Evolutionary conservation across 2,329 filamentous ascomycete species (phyloP), one percentile per base, ranked within the genome.

Genomic region (Trichoderma harzianum): DNA sequence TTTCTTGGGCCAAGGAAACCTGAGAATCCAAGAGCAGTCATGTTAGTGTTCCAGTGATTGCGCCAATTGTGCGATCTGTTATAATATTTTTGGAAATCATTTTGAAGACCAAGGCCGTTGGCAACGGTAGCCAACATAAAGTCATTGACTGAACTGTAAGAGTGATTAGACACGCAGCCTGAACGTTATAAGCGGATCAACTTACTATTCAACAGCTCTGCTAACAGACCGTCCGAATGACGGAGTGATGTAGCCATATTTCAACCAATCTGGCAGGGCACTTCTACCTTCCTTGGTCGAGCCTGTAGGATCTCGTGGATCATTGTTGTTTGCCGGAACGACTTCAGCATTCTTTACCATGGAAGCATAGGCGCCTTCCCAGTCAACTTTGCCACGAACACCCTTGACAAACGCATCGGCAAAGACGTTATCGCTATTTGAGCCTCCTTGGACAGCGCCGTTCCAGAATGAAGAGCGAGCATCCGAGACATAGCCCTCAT

Each of bases 351-450:
- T 87, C 60, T 88, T 91, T 10, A 88, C 81, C 89, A 92, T 91
- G 61, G 90, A 89, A 6, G 83, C 80, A 75, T 88, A 91, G 5
- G 85, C 90, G 69, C 88, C 86, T 3, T 83, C 80, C 91, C 91
- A 93, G 79, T 93, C 83, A 57, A 93, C 82, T 5, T 82, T 82
- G 5, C 89, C 90, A 14, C 86, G 83, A 3, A 93, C 86, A 0
- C 90, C 90, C 78, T 93, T 93, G 34, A 92, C 85, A 73, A 88
- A 93, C 0, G 91, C 91, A 76, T 93, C 91, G 2, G 91, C 91
- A 18, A 93, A 86, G 5, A 93, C 86, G 71, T 91, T 93, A 78
- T 93, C 91, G 5, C 88, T 87, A 76, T 93, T 93, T 14, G 87
- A 91, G 8, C 91, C 91, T 12, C 90, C 91, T 77, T 93, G 91